Evolutionary conservation across 257 asterid species (phyloP).

Genomic region (Anisodus acutangulus): DNA sequence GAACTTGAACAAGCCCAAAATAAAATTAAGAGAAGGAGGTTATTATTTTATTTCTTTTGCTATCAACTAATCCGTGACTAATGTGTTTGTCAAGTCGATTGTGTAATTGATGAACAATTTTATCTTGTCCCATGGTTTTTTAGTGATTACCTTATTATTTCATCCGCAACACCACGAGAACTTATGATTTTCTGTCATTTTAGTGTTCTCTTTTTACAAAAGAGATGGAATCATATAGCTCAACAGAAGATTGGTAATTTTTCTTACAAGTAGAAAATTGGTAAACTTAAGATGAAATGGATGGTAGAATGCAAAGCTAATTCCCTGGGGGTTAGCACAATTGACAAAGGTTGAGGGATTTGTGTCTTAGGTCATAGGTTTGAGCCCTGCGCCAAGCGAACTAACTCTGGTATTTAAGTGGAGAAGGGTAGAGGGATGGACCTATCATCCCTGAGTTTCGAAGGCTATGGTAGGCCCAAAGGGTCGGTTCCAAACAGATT

Average conservation of each 20-base stretch:
- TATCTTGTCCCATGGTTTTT: neutral
- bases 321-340: too few relatives aligned
- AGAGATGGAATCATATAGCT: neutral
- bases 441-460: too few relatives aligned
- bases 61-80: neutral
- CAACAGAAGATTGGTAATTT: neutral
- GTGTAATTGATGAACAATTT: neutral
- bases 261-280: neutral
- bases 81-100: neutral
- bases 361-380: too few relatives aligned
- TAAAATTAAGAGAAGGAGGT: too few relatives aligned
- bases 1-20: too few relatives aligned
- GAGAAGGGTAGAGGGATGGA: too few relatives aligned
- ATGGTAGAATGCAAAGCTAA: neutral
- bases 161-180: neutral
- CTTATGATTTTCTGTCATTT: neutral
- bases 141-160: neutral
- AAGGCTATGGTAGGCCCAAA: too few relatives aligned
- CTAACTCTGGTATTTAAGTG: too few relatives aligned
- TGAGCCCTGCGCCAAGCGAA: too few relatives aligned
- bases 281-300: neutral
- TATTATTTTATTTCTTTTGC: too few relatives aligned
- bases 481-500: too few relatives aligned
- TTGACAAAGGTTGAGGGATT: too few relatives aligned
- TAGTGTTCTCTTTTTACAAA: neutral